Conservation (phyloP, 441 rosid genomes). For the Populus trichocarpa region DNA sequence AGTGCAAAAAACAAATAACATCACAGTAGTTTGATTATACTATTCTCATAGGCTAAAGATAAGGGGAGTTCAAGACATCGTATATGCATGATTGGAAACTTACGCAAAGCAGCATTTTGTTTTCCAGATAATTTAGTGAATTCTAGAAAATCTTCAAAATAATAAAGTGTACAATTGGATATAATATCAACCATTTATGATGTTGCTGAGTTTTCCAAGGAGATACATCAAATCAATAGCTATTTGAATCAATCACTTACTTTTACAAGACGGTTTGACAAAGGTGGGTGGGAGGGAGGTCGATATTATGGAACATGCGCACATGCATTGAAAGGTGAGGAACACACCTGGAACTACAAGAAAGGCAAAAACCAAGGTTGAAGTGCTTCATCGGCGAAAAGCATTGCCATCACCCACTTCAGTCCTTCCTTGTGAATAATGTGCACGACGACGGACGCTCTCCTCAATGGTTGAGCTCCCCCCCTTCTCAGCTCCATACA, state of each 20-base stretch:
- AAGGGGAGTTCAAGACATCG: neutral
- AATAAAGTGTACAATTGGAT: neutral
- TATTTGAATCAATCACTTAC: neutral
- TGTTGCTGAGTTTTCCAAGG: neutral
- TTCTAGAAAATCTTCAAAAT: neutral
- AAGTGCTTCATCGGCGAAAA: slow-evolving; percentile 54
- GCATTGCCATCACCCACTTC: slow-evolving; percentile 71
- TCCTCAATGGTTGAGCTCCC: slow-evolving; percentile 88
- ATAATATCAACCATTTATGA: neutral
- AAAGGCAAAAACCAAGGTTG: neutral
- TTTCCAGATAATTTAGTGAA: neutral
- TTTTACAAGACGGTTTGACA: neutral
- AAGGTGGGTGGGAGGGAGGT: neutral
- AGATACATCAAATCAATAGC: neutral
- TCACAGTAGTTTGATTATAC: neutral
- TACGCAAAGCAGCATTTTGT: neutral
- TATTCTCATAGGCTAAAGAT: neutral
- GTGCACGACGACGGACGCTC: slow-evolving; percentile 80
- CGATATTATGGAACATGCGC: neutral
- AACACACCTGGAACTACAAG: slow-evolving; percentile 2
- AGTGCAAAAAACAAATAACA: neutral
- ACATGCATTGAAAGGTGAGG: neutral
- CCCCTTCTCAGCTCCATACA: slow-evolving; percentile 82
- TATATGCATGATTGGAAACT: neutral
- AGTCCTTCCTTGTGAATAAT: slow-evolving; percentile 66